phyloP scores from a whole-genome alignment of 2,329 filamentous ascomycete genomes.

The Fusarium musae region DNA sequence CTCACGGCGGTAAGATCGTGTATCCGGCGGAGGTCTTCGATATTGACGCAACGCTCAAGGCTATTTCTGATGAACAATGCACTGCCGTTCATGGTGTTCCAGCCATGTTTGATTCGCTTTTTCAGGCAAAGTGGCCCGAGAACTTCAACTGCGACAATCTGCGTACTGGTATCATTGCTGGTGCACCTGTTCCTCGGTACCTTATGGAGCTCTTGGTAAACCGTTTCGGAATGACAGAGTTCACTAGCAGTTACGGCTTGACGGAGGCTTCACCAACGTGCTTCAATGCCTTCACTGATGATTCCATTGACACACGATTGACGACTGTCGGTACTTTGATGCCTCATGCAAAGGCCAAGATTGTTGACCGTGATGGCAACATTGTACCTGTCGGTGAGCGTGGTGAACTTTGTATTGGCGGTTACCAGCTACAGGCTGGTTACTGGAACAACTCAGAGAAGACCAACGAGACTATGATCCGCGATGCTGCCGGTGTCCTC shows the following conservation, averaged over 20 bases:
- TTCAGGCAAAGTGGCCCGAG: constrained; percentile 57
- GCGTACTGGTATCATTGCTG: constrained; percentile 82
- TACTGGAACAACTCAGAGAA: constrained; percentile 79
- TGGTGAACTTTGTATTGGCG: constrained; percentile 81
- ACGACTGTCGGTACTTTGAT: constrained; percentile 80
- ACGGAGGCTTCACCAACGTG: constrained; percentile 84
- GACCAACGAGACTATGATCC: constrained; percentile 70
- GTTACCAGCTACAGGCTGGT: constrained; percentile 77
- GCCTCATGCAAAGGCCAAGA: constrained; percentile 81
- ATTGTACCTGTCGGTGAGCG: constrained; percentile 74
- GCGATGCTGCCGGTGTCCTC: constrained; percentile 63
- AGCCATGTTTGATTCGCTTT: constrained; percentile 81
- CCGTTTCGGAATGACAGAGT: constrained; percentile 79
- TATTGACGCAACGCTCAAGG: constrained; percentile 70
- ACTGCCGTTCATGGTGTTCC: constrained; percentile 85
- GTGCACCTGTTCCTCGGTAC: constrained; percentile 78
- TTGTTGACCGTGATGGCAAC: constrained; percentile 74
- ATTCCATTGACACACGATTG: constrained; percentile 73
- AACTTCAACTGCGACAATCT: constrained; percentile 63
- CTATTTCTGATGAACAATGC: constrained; percentile 73
- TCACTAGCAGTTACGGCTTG: constrained; percentile 76
- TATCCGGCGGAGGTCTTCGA: constrained; percentile 82
- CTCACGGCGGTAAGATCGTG: constrained; percentile 80
- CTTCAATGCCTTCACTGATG: constrained; percentile 82
- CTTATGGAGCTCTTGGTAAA: constrained; percentile 79